Evolutionary conservation across 805 yeast genomes (phyloP).

Genomic region (Metschnikowia drakensbergensis): DNA sequence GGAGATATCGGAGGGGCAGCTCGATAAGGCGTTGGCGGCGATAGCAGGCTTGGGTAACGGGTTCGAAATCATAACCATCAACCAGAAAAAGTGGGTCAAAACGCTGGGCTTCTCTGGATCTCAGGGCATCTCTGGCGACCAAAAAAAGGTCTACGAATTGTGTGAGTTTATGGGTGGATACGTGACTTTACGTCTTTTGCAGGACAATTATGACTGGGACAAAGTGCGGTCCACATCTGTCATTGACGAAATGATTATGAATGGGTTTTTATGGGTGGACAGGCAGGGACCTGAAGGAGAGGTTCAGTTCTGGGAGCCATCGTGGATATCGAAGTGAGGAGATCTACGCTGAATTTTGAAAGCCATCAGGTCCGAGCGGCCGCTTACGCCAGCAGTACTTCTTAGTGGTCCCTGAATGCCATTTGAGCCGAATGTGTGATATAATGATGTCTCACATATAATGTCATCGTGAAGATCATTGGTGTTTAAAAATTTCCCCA

Average conservation of each 20-base stretch:
- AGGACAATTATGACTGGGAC: conserved; percentile 79
- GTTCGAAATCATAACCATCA: conserved; percentile 51
- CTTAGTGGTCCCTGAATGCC: no score
- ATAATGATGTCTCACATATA: no score
- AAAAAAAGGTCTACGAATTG: conserved; percentile 64
- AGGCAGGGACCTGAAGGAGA: conserved; percentile 34
- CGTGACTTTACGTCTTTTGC: conserved; percentile 57
- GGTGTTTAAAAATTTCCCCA: no score
- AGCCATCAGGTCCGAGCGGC: no score
- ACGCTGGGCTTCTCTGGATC: conserved; percentile 27
- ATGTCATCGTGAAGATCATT: no score
- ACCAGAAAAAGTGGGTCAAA: conserved; percentile 50
- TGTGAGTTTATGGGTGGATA: conserved; percentile 73
- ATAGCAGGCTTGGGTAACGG: conserved; percentile 66
- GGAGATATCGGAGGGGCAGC: conserved; percentile 45
- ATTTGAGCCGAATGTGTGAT: no score
- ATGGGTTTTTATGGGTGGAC: conserved; percentile 87
- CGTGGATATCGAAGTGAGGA: conserved; percentile 48
- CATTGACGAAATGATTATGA: conserved; percentile 73
- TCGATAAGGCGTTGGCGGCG: conserved; percentile 51
- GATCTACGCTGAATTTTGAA: no score
- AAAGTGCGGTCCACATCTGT: conserved; percentile 55
- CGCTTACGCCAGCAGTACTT: no score
- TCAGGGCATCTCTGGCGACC: conserved; percentile 48
- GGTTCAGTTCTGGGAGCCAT: conserved; percentile 64